phyloP scores from a whole-genome alignment of 768 basidiomycete genomes.

The Suillus variegatus region DNA sequence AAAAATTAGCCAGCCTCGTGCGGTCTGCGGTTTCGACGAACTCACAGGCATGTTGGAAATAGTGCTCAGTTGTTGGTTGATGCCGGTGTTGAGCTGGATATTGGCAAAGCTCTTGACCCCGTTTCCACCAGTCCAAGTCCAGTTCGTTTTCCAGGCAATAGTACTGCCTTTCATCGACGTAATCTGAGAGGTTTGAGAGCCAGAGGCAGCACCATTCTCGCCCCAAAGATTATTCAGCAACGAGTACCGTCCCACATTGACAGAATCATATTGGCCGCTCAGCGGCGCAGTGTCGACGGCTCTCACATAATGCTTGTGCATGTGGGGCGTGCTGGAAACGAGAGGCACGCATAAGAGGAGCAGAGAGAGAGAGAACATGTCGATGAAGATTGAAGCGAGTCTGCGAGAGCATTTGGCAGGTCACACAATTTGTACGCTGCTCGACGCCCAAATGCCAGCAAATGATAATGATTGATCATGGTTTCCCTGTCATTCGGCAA shows the following conservation, averaged over 20 bases:
- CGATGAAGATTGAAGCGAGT: background rate
- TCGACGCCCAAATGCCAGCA: background rate
- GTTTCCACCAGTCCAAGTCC: constrained; percentile 52
- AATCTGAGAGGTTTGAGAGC: constrained; percentile 54
- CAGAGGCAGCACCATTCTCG: constrained; percentile 40
- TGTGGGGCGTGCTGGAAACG: constrained; percentile 14
- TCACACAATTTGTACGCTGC: background rate
- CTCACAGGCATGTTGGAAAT: constrained; percentile 59
- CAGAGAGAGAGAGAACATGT: background rate
- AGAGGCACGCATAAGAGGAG: constrained; percentile 22
- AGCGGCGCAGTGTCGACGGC: constrained; percentile 26
- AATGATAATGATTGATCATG: background rate
- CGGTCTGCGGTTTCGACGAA: constrained; percentile 1
- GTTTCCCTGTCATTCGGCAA: background rate
- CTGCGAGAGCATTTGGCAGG: background rate
- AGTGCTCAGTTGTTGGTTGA: constrained; percentile 55
- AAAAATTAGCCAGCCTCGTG: constrained; percentile 1
- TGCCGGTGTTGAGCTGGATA: constrained; percentile 48
- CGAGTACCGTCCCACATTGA: constrained; percentile 48
- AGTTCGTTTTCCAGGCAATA: constrained; percentile 53
- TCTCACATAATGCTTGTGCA: constrained; percentile 1
- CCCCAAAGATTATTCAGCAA: constrained; percentile 56
- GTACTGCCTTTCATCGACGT: constrained; percentile 42
- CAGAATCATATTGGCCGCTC: constrained; percentile 55
- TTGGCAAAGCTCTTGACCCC: constrained; percentile 63